Evolutionary conservation across 306 rosid genomes (phyloP).

Genomic region (Elaeagnus macrophylla): DNA sequence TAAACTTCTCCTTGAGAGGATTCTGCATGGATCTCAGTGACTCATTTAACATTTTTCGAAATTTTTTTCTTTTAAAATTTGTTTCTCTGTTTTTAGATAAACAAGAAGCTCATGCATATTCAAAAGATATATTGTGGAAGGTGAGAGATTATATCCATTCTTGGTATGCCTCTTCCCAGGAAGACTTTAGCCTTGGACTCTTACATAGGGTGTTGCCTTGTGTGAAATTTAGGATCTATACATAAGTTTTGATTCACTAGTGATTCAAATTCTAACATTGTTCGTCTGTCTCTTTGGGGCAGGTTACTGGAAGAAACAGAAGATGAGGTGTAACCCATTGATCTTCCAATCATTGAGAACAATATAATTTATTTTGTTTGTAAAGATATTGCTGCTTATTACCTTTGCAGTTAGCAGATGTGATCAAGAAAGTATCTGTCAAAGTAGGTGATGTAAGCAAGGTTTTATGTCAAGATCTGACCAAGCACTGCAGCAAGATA

Average conservation of each 20-base stretch:
- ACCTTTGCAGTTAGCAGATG: conserved; percentile 59
- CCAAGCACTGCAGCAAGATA: conserved; percentile 65
- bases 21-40: neutral
- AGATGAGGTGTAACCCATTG: conserved; percentile 60
- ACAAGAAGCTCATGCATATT: conserved; percentile 81
- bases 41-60: neutral
- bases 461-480: conserved; percentile 83
- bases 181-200: conserved; percentile 6
- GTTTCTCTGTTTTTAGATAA: conserved; percentile 36
- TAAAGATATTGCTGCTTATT: neutral
- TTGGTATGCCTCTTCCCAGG: no score
- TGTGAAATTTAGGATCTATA: conserved; percentile 9
- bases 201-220: conserved; percentile 12
- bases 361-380: conserved; percentile 10
- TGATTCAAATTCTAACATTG: conserved; percentile 31
- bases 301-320: conserved; percentile 90
- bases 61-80: neutral
- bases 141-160: conserved; percentile 29
- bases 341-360: conserved; percentile 3
- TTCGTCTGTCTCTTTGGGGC: conserved; percentile 25
- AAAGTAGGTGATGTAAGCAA: conserved; percentile 68
- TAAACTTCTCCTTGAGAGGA: neutral
- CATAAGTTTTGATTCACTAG: conserved; percentile 4
- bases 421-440: conserved; percentile 73
- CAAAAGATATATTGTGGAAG: conserved; percentile 85